Evolutionary conservation across 73 alveolate species (phyloP).

Genomic region (Stentor coeruleus): DNA sequence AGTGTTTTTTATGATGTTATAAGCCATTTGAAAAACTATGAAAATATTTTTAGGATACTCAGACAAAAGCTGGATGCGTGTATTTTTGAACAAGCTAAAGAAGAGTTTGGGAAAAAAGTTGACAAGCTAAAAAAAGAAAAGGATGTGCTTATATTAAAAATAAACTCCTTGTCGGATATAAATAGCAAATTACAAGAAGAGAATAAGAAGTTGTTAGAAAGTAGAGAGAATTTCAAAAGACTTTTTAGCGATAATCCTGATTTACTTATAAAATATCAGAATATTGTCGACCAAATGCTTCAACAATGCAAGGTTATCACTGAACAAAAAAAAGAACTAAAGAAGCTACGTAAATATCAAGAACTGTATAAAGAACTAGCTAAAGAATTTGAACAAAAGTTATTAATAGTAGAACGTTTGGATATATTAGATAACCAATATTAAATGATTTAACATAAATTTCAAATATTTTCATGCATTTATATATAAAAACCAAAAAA

Average conservation of each 20-base stretch:
- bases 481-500: too few species aligned
- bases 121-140: background rate
- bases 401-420: too few species aligned
- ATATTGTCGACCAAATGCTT: background rate
- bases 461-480: too few species aligned
- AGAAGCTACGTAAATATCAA: background rate
- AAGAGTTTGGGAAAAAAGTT: too few species aligned
- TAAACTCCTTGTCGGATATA: background rate
- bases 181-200: background rate
- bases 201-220: background rate
- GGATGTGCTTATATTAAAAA: background rate
- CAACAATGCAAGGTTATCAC: background rate
- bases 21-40: too few species aligned
- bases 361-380: too few species aligned
- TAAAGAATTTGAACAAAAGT: too few species aligned
- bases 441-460: too few species aligned
- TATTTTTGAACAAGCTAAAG: too few species aligned
- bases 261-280: too few species aligned
- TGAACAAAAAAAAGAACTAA: background rate
- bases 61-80: background rate
- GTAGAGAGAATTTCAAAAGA: background rate
- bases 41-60: background rate
- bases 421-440: too few species aligned
- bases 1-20: background rate
- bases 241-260: background rate